Percentiles rank a stretch among this genome's conserved stretches.
phyloP scores from a whole-genome alignment of 495 filamentous ascomycete species.

The Letharia columbiana region DNA sequence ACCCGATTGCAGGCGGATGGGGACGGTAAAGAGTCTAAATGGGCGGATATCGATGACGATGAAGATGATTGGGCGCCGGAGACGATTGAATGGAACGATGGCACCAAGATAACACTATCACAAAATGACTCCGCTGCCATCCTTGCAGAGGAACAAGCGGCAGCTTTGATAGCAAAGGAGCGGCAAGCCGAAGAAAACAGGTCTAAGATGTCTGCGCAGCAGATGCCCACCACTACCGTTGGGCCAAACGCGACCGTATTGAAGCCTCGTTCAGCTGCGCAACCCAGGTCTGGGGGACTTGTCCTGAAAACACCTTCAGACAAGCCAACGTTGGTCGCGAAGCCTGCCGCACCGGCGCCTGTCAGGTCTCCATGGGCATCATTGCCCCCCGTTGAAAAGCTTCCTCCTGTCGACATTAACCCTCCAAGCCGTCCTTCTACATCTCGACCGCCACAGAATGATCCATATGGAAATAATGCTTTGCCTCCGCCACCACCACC shows the following conservation, averaged over 20 bases:
- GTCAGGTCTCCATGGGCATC: slow-evolving; percentile 87
- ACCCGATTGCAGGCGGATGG: slow-evolving; percentile 79
- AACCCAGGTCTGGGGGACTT: slow-evolving; percentile 44
- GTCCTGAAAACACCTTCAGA: slow-evolving; percentile 60
- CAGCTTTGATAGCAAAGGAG: slow-evolving; percentile 27
- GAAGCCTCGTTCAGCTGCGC: slow-evolving; percentile 41
- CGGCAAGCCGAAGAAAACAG: slow-evolving; percentile 25
- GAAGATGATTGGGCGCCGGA: slow-evolving; percentile 98
- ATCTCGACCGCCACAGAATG: slow-evolving; percentile 29
- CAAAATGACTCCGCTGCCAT: slow-evolving; percentile 45
- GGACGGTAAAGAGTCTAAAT: slow-evolving; percentile 76
- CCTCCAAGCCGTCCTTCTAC: slow-evolving; percentile 28
- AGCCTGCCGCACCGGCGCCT: slow-evolving; percentile 65
- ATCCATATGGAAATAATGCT: slow-evolving; percentile 28
- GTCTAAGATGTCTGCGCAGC: slow-evolving; percentile 31
- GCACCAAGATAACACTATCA: slow-evolving; percentile 79
- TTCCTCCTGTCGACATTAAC: slow-evolving; percentile 54
- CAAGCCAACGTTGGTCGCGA: slow-evolving; percentile 69
- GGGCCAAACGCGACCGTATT: slow-evolving; percentile 49
- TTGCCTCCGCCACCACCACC: slow-evolving; percentile 35
- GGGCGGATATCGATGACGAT: slow-evolving; percentile 98
- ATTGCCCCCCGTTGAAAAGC: slow-evolving; percentile 74
- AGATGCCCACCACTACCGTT: slow-evolving; percentile 42
- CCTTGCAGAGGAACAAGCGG: slow-evolving; percentile 34
- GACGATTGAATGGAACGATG: slow-evolving; percentile 93